Evolutionary conservation across 2,329 filamentous ascomycete genomes (phyloP).

Genomic region (Aspergillus neoniger): DNA sequence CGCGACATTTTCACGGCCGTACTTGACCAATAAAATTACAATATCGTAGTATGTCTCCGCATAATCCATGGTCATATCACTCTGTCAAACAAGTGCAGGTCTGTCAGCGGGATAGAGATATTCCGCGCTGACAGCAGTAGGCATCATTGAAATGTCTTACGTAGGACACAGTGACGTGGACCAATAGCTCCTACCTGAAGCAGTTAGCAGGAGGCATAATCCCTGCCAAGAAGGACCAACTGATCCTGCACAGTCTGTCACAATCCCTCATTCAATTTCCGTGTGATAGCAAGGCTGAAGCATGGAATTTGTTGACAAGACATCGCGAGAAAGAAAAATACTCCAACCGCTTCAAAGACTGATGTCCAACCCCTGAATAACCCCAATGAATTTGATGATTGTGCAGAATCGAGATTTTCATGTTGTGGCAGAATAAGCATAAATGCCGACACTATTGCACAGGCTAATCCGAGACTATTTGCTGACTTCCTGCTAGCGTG

Average conservation of each 20-base stretch:
- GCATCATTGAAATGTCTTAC: too few relatives aligned
- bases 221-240: not conserved
- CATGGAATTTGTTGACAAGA: not conserved
- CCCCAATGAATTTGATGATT: not conserved
- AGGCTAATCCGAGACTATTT: not conserved
- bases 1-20: too few relatives aligned
- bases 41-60: too few relatives aligned
- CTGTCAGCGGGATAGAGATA: not conserved
- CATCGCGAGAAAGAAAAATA: too few relatives aligned
- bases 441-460: not conserved
- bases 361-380: not conserved
- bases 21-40: too few relatives aligned
- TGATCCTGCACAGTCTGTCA: not conserved
- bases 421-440: not conserved
- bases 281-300: not conserved
- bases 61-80: too few relatives aligned
- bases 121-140: not conserved
- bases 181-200: not conserved
- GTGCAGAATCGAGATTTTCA: not conserved
- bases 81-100: too few relatives aligned
- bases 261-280: not conserved
- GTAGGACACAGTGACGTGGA: not conserved
- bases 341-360: too few relatives aligned
- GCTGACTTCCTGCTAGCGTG: not conserved
- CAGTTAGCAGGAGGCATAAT: not conserved